Evolutionary conservation across 768 basidiomycete genomes (phyloP).

Genomic region (Chiua virens): DNA sequence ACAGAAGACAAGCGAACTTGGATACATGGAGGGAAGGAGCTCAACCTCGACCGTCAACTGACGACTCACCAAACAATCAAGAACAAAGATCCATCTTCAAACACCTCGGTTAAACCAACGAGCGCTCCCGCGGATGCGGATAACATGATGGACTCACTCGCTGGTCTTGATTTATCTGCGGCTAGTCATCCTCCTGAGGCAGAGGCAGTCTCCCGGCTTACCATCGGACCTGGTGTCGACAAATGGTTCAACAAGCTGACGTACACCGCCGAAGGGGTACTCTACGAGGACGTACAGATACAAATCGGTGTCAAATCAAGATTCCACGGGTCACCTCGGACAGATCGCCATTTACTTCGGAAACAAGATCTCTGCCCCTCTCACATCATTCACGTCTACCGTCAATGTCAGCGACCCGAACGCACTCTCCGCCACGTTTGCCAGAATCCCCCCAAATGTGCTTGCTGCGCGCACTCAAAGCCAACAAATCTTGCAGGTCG

Average conservation of each 20-base stretch:
- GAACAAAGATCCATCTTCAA: conserved; percentile 31
- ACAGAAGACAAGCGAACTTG: conserved; percentile 96
- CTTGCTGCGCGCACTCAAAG: conserved; percentile 84
- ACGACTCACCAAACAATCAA: conserved; percentile 52
- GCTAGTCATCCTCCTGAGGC: conserved; percentile 18
- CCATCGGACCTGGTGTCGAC: conserved; percentile 70
- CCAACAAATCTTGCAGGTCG: conserved; percentile 91
- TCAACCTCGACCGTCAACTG: conserved; percentile 75
- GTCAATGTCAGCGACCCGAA: conserved; percentile 72
- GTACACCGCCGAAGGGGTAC: conserved; percentile 78
- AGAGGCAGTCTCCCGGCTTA: conserved; percentile 50
- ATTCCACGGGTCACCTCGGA: conserved; percentile 91
- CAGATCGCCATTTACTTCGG: conserved; percentile 94
- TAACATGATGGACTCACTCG: conserved; percentile 72
- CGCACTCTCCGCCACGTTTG: conserved; percentile 79
- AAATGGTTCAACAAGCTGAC: conserved; percentile 88
- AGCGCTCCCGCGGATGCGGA: conserved; percentile 35
- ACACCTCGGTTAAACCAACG: conserved; percentile 38
- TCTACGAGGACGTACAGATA: conserved; percentile 94
- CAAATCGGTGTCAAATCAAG: conserved; percentile 96
- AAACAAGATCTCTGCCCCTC: conserved; percentile 88
- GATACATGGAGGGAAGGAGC: conserved; percentile 93
- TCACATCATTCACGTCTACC: conserved; percentile 87
- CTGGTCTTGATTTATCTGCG: conserved; percentile 73
- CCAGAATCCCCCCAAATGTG: conserved; percentile 84